phyloP scores from a whole-genome alignment of 179 eudicot species.

The Beta corolliflora region DNA sequence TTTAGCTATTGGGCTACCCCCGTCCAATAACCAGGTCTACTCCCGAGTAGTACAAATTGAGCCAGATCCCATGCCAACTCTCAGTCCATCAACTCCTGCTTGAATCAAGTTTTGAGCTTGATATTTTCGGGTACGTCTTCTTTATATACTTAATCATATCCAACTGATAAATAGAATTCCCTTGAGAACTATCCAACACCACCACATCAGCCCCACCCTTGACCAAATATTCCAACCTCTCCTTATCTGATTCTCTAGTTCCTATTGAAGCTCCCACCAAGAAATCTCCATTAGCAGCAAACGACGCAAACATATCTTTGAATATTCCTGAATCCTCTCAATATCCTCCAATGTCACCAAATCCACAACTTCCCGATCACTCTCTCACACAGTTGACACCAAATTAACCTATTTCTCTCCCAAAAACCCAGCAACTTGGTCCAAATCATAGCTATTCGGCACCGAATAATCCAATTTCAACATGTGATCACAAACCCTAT shows the following conservation, averaged over 20 bases:
- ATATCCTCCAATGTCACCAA: slow-evolving; percentile 54
- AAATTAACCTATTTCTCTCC: slow-evolving; percentile 52
- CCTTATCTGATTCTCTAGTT: slow-evolving; percentile 82
- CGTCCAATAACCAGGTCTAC: background rate
- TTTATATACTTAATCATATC: slow-evolving; percentile 88
- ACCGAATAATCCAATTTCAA: slow-evolving; percentile 40
- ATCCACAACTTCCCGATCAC: slow-evolving; percentile 57
- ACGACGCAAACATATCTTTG: slow-evolving; percentile 63
- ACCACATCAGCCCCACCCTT: slow-evolving; percentile 80
- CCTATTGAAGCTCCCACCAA: slow-evolving; percentile 86
- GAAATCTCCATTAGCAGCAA: slow-evolving; percentile 63
- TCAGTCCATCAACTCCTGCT: slow-evolving; percentile 83
- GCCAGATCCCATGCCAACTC: slow-evolving; percentile 99
- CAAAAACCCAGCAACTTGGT: slow-evolving; percentile 71
- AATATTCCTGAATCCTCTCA: slow-evolving; percentile 54
- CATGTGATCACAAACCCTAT: slow-evolving; percentile 64
- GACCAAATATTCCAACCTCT: slow-evolving; percentile 76
- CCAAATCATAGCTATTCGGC: slow-evolving; percentile 53
- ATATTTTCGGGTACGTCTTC: slow-evolving; percentile 55
- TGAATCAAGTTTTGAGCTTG: slow-evolving; percentile 85
- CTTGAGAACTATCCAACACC: slow-evolving; percentile 93
- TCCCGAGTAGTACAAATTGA: slow-evolving; percentile 96
- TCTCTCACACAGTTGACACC: slow-evolving; percentile 66
- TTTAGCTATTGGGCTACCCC: no score
- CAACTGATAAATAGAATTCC: slow-evolving; percentile 79